These are phyloP conservation scores for Wickerhamiella infanticola DNA, from an alignment of 1,139 yeast species.

Conservation along the genomic window DNA sequence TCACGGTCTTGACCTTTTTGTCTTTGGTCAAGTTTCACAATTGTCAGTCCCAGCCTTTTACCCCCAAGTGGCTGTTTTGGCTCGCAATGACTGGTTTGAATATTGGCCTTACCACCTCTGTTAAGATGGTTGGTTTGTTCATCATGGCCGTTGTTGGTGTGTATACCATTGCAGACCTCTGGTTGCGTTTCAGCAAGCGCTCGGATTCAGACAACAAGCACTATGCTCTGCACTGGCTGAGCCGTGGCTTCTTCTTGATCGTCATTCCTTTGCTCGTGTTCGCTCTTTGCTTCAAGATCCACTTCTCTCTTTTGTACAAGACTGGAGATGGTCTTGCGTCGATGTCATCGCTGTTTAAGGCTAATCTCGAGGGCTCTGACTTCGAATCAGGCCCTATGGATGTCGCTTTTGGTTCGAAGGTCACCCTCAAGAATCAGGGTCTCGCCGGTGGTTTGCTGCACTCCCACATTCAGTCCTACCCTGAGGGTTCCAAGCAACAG, in stretches of 20 bases:
- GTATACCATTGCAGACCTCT: slow-evolving; percentile 65
- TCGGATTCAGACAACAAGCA: slow-evolving; percentile 23
- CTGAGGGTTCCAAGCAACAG: slow-evolving; percentile 78
- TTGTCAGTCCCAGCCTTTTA: slow-evolving; percentile 46
- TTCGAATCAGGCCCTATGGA: slow-evolving; percentile 85
- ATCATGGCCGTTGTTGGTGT: slow-evolving; percentile 71
- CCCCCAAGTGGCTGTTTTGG: slow-evolving; percentile 93
- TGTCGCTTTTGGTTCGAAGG: slow-evolving; percentile 58
- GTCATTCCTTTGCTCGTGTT: slow-evolving; percentile 61
- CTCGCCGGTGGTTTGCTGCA: slow-evolving; percentile 85
- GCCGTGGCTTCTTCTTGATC: slow-evolving; percentile 53
- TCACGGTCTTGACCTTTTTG: slow-evolving; percentile 72
- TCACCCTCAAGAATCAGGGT: slow-evolving; percentile 82
- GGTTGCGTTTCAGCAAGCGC: slow-evolving; percentile 44
- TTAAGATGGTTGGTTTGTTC: slow-evolving; percentile 92
- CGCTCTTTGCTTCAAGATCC: slow-evolving; percentile 58
- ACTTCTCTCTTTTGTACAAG: slow-evolving; percentile 54
- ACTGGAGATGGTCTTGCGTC: slow-evolving; percentile 95
- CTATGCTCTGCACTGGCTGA: slow-evolving; percentile 54
- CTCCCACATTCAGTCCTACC: slow-evolving; percentile 86
- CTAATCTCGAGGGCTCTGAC: slow-evolving; percentile 66
- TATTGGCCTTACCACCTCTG: slow-evolving; percentile 74
- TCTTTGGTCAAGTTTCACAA: slow-evolving; percentile 69
- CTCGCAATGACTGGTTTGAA: slow-evolving; percentile 57
- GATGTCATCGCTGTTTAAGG: slow-evolving; percentile 95